phyloP scores from a whole-genome alignment of 805 yeast species.

The Wickerhamiella dianesei region DNA sequence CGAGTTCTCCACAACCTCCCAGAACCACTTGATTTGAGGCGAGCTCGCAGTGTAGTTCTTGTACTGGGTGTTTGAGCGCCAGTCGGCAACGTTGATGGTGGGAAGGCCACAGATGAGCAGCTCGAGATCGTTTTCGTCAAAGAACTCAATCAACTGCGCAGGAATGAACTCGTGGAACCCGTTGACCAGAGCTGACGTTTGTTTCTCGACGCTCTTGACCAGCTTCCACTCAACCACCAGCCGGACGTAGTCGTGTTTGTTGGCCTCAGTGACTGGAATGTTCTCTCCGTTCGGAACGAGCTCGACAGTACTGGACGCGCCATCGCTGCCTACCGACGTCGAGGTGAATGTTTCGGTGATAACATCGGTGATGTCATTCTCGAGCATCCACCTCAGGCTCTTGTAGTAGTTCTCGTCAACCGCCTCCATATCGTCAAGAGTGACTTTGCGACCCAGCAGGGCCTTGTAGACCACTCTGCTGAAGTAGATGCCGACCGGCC shows the following conservation, averaged over 20 bases:
- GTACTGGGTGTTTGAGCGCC: constrained; percentile 75
- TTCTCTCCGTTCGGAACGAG: constrained; percentile 70
- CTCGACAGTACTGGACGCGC: constrained; percentile 74
- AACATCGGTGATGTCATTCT: constrained; percentile 90
- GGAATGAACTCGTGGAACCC: constrained; percentile 91
- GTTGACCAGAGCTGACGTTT: constrained; percentile 62
- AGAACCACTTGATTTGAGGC: constrained; percentile 87
- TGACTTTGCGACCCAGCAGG: constrained; percentile 63
- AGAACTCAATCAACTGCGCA: constrained; percentile 65
- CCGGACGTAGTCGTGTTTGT: constrained; percentile 79
- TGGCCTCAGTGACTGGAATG: constrained; percentile 76
- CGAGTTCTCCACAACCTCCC: constrained; percentile 85
- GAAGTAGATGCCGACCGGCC: constrained; percentile 85
- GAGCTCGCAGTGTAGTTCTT: constrained; percentile 72
- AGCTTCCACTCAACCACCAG: constrained; percentile 77
- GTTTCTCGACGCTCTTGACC: constrained; percentile 71
- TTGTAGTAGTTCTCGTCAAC: constrained; percentile 86
- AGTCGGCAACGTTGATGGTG: constrained; percentile 88
- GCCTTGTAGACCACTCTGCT: constrained; percentile 88
- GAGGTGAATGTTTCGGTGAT: constrained; percentile 70
- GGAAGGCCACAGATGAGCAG: constrained; percentile 88
- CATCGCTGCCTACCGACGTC: constrained; percentile 73
- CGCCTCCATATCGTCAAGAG: constrained; percentile 87
- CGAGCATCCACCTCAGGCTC: constrained; percentile 88
- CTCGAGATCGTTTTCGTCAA: constrained; percentile 93